These are phyloP conservation scores for Aspergillus ellipticus DNA, from an alignment of 495 filamentous ascomycete genomes.

Conservation along the genomic window DNA sequence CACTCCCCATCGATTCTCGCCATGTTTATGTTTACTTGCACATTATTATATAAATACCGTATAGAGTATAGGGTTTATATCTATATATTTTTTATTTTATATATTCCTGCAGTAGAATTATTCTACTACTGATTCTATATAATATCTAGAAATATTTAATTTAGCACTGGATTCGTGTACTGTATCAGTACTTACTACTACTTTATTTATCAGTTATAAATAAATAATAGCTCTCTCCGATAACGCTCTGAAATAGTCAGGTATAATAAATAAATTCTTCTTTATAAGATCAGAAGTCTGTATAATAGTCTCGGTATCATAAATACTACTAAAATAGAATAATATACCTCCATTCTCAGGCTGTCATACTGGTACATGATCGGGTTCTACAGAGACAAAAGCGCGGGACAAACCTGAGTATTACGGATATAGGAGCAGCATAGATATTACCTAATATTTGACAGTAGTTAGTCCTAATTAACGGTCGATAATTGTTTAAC, in stretches of 20 bases:
- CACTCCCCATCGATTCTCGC: not conserved
- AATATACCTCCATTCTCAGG: constrained; percentile 13
- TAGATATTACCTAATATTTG: not conserved
- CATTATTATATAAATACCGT: not conserved
- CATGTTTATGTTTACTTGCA: not conserved
- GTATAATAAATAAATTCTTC: constrained; percentile 23
- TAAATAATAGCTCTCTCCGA: constrained; percentile 50
- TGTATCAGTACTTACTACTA: constrained; percentile 1
- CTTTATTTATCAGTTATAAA: constrained; percentile 23
- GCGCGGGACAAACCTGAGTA: constrained; percentile 11
- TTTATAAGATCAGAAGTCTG: constrained; percentile 7
- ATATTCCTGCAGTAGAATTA: not conserved
- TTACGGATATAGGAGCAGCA: constrained; percentile 22
- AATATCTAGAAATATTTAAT: constrained; percentile 39
- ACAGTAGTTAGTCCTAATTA: no score
- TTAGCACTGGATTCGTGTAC: constrained; percentile 29
- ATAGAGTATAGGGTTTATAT: no score
- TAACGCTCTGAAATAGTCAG: constrained; percentile 44
- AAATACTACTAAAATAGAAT: constrained; percentile 33
- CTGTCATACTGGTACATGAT: not conserved
- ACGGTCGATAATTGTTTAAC: not conserved
- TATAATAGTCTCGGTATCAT: constrained; percentile 19
- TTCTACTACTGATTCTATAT: constrained; percentile 23
- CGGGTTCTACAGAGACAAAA: constrained; percentile 36
- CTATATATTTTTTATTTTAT: not conserved